Percentiles rank a stretch among this genome's conserved stretches.
Evolutionary conservation across 345 rosid genomes (phyloP).

Genomic region (Corymbia maculata): DNA sequence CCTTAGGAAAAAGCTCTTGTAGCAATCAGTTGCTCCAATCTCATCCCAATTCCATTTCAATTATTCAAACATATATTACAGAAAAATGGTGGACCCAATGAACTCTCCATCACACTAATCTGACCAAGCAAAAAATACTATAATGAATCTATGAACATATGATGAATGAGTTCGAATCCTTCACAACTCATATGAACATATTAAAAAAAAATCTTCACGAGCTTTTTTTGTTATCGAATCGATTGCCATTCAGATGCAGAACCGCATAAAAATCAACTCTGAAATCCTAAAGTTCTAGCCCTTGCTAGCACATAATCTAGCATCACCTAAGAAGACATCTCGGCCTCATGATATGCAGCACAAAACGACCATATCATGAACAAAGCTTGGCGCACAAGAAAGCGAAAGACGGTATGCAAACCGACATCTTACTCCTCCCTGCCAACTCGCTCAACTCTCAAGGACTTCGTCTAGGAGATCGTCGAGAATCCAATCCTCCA

Average conservation of each 20-base stretch:
- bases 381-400: not conserved
- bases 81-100: not conserved
- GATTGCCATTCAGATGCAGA: not conserved
- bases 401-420: not conserved
- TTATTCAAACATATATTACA: not conserved
- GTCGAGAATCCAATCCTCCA: conserved; percentile 64
- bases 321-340: not conserved
- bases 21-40: not conserved
- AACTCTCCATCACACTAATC: not conserved
- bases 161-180: not conserved
- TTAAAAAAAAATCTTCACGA: not conserved
- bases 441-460: not conserved
- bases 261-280: not conserved
- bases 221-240: not conserved
- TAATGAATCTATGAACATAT: not conserved
- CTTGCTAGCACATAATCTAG: not conserved
- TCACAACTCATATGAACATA: not conserved
- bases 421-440: not conserved
- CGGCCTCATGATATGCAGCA: not conserved
- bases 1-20: not conserved
- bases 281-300: not conserved
- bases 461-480: conserved; percentile 43
- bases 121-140: not conserved
- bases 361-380: not conserved
- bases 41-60: not conserved